Evolutionary conservation across 345 rosid species (phyloP).

Genomic region (Passiflora organensis): DNA sequence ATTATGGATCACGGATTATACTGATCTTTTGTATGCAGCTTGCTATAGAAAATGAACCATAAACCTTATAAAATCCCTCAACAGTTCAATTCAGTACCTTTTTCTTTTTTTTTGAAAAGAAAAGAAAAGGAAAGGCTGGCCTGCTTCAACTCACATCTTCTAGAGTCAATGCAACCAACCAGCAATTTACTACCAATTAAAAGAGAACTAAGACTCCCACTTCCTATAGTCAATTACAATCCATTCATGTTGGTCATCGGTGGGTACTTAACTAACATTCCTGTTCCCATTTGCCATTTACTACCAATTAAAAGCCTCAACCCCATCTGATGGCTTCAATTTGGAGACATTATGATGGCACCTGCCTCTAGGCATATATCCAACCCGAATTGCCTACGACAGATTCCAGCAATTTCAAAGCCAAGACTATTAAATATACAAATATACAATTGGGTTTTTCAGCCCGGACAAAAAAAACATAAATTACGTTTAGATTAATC

Average conservation of each 20-base stretch:
- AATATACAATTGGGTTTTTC: no score
- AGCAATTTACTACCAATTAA: conserved; percentile 6
- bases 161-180: conserved; percentile 43
- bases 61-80: no score
- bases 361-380: not conserved
- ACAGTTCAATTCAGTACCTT: conserved; percentile 8
- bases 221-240: conserved; percentile 9
- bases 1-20: no score
- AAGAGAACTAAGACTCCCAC: conserved; percentile 29
- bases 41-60: no score
- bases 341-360: conserved; percentile 34
- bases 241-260: conserved; percentile 7
- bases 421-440: no score
- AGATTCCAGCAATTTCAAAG: no score
- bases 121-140: no score
- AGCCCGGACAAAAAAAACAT: no score
- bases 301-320: conserved; percentile 6
- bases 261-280: not conserved
- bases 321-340: conserved; percentile 13
- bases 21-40: no score
- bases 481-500: no score
- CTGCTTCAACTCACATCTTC: conserved; percentile 14
- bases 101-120: no score
- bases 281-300: not conserved
- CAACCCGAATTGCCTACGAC: not conserved